Base-by-base conservation (phyloP, 1,139 yeast species). In the Suhomyces terraborum region DNA sequence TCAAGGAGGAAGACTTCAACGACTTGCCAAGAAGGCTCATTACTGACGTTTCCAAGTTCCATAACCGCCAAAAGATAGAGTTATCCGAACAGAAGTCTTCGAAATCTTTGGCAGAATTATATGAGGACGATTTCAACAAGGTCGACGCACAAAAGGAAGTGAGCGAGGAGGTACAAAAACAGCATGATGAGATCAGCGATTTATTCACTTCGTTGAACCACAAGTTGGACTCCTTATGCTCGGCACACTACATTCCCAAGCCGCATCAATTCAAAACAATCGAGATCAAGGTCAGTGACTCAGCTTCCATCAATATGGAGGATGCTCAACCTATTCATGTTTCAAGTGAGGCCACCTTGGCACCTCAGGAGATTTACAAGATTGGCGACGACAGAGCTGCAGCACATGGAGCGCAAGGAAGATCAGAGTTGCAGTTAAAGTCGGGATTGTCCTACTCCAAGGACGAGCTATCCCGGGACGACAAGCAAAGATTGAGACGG, bases 301-400 rank as follows among this genome's bases (percentile, higher is more conserved):
- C 58, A 3, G 83, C 96, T 2, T 78, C 96, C 2, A 84, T 93
- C 40, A 61, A 84, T 6, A 88, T 91, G 96, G 98, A 93, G 66
- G 98, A 93, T 58, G 94, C 97, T 1, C 98, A 91, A 65, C 98
- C 98, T 35, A 73, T 88, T 42, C 83, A 91, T 32, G 75, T 87
- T 66, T 79, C 94, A 2, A 68, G 79, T 24, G 88, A 83, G 20
- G 70, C 84, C n/a, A 78, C 86, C 38, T 73, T 93, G 54, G 98
- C 98, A 2, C 98, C 98, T 30, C 98, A 93, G 66, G 98, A 93
- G 66, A 75, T 93, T n/a, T 93, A 84, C 65, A 79, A 75, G 56
- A 73, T 84, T 18, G 75, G 74, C 20, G 73, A 69, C 46, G 74
- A 66, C 42, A 77, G 73, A 37, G 72, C 75, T 26, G 69, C 72